Evolutionary conservation across 1,284 basidiomycete species (phyloP), one percentile per base, ranked within the genome.

Genomic region (Microbotryum saponariae): DNA sequence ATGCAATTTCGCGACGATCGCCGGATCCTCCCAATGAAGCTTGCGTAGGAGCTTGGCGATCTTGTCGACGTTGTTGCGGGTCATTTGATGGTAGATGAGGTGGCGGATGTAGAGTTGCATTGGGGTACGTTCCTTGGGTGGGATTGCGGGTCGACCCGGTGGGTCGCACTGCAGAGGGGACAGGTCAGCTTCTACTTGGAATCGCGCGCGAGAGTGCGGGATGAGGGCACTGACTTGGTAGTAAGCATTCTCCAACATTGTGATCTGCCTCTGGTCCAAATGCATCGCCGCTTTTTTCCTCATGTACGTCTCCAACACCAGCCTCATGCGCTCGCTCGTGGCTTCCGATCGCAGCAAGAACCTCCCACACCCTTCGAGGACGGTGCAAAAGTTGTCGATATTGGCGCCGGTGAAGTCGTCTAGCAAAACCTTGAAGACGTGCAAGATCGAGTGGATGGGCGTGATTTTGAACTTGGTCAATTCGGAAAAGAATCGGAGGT

Each of bases 181-280:
- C 9, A 29, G n/a, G 37, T 37, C 27, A 25, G 5, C 18, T 7
- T 16, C 25, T 2, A 46, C 18, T 25, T 25, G 25, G 4, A 25
- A 25, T 25, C 25, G 25, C 25, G 25, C 25, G 25, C 25, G 20
- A 8, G 42, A 8, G 42, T 33, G 69, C 25, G n/a, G 44, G 63
- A 63, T 68, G 63, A 45, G 47, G 48, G 33, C 27, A 72, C 77
- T 60, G 63, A 89, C 89, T 81, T 91, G 91, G 74, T 97, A 98
- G 76, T 97, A 99, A 0, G 96, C 96, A 74, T 98, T 98, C 76
- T 98, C 96, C 37, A 99, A 82, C 69, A 97, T 78, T 31, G 97
- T 80, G 6, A 86, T 79, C 71, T 96, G 91, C 14, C 92, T 81
- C 72, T 90, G 86, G 75, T 98, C 93, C 48, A 98, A 83, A 73